Evolutionary conservation across 2,329 filamentous ascomycete genomes (phyloP).

Genomic region (Monosporascus sp.): DNA sequence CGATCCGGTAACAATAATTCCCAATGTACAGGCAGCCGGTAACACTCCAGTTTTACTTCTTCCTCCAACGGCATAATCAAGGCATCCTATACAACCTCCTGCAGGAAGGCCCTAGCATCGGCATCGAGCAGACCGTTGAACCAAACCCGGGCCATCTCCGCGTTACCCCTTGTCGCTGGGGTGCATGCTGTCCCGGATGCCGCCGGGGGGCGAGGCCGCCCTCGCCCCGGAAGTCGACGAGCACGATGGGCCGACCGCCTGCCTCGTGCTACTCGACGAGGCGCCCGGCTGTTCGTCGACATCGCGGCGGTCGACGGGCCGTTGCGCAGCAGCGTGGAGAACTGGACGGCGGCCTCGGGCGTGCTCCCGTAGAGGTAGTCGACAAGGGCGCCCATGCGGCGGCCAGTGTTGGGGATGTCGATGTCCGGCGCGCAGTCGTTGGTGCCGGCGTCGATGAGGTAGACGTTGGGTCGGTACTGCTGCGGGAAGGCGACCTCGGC

Average conservation of each 20-base stretch:
- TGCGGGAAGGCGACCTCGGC: conserved; percentile 21
- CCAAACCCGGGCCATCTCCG: conserved; percentile 31
- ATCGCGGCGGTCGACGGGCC: conserved; percentile 10
- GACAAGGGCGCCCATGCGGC: conserved; percentile 24
- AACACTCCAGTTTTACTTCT: too few species aligned
- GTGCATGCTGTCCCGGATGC: conserved; percentile 30
- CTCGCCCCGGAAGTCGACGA: conserved; percentile 29
- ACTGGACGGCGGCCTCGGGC: conserved; percentile 27
- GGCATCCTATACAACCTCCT: neutral
- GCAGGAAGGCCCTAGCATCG: conserved; percentile 14
- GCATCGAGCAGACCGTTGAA: conserved; percentile 26
- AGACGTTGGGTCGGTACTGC: conserved; percentile 29
- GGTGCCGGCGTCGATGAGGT: conserved; percentile 34
- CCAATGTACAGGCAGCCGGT: too few species aligned
- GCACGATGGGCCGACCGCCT: conserved; percentile 20
- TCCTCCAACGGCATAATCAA: too few species aligned
- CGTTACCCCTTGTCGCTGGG: conserved; percentile 31
- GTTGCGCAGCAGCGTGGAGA: conserved; percentile 29
- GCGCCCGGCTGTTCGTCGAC: conserved; percentile 23
- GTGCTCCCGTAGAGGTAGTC: conserved; percentile 25
- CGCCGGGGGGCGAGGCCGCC: conserved; percentile 17
- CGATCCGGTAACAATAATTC: too few species aligned
- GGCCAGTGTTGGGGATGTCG: conserved; percentile 22
- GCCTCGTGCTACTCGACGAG: conserved; percentile 18
- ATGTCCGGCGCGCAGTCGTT: conserved; percentile 33